Conservation (phyloP, 352 stramenopile species). For the Globisporangium barbulae region DNA sequence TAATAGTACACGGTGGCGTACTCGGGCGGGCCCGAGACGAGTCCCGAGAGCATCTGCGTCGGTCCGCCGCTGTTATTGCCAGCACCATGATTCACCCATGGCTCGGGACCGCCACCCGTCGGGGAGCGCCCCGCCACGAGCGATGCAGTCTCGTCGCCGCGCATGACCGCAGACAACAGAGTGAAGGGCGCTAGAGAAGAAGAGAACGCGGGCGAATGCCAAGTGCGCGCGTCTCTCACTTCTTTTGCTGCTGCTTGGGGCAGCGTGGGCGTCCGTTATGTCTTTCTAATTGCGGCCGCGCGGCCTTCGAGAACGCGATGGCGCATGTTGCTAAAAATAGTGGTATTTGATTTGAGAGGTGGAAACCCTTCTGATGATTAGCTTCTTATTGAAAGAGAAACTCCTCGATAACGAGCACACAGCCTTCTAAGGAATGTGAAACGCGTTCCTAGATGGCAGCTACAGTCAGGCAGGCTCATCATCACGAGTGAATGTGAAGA, state of each 20-base stretch:
- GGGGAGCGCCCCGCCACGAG: constrained; percentile 13
- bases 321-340: not conserved
- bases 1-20: constrained; percentile 39
- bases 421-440: too few species aligned
- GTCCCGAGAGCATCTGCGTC: constrained; percentile 7
- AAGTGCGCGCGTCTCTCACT: not conserved
- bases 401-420: too few species aligned
- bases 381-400: too few species aligned
- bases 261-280: not conserved
- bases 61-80: not conserved
- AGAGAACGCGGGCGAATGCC: not conserved
- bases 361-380: too few species aligned
- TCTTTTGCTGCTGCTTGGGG: not conserved
- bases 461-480: too few species aligned
- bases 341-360: not conserved
- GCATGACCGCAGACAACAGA: not conserved
- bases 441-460: too few species aligned
- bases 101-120: not conserved
- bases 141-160: constrained; percentile 16
- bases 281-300: constrained; percentile 4
- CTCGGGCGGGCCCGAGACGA: constrained; percentile 37
- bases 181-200: not conserved
- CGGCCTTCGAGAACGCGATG: not conserved
- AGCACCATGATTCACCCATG: not conserved
- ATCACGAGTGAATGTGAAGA: too few species aligned